These are phyloP conservation scores for Zygnema cylindricum DNA, from an alignment of 139 green algal genomes.

Conservation along the genomic window DNA sequence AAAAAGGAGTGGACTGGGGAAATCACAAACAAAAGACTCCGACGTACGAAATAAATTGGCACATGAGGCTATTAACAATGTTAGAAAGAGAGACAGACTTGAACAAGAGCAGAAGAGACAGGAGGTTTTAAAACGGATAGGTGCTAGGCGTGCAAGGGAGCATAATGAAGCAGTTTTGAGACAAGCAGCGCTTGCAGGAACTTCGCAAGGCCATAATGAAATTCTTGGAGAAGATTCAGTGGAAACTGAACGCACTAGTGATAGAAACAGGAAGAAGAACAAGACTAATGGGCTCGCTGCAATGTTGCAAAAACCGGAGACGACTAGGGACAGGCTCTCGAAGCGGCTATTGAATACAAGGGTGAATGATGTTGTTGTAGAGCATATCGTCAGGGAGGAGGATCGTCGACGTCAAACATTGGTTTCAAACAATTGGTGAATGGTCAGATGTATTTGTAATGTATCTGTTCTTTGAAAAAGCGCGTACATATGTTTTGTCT, in stretches of 20 bases:
- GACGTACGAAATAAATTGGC: constrained; percentile 7
- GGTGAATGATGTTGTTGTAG: constrained; percentile 6
- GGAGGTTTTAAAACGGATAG: neutral
- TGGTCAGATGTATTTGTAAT: too few species aligned
- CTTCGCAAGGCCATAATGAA: constrained; percentile 9
- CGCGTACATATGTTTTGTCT: too few species aligned
- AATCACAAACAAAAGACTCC: neutral
- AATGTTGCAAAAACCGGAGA: constrained; percentile 27
- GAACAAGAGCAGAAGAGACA: neutral
- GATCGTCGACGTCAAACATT: too few species aligned
- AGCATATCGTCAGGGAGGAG: constrained; percentile 33
- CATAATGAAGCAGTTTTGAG: constrained; percentile 52
- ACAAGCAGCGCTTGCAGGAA: constrained; percentile 16
- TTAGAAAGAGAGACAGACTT: constrained; percentile 14
- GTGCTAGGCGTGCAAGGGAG: constrained; percentile 7
- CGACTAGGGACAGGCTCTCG: constrained; percentile 21
- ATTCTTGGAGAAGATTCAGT: neutral
- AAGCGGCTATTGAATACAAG: constrained; percentile 6
- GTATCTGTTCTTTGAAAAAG: too few species aligned
- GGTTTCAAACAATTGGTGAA: too few species aligned
- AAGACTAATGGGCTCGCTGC: neutral
- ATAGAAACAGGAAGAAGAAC: neutral
- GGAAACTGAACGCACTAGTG: neutral
- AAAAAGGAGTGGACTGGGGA: neutral
- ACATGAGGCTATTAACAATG: constrained; percentile 34